These are phyloP conservation scores for Xylaria hypoxylon DNA, from an alignment of 2,329 filamentous ascomycete genomes.

Conservation along the genomic window DNA sequence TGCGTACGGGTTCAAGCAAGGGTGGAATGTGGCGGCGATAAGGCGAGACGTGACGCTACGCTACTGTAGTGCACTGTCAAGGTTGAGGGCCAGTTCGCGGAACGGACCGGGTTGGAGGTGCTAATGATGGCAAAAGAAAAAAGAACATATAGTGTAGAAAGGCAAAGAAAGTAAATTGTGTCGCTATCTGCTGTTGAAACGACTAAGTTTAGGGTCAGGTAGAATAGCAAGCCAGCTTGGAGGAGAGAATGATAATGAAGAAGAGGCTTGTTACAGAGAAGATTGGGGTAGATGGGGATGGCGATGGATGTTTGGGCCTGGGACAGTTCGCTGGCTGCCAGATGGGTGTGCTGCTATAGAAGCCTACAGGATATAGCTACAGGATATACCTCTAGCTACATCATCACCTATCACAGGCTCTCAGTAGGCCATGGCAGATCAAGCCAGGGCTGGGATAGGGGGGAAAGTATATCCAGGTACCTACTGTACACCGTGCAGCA, in stretches of 20 bases:
- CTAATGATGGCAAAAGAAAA: slow-evolving; percentile 8
- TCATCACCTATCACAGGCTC: no score
- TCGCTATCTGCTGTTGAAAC: slow-evolving; percentile 27
- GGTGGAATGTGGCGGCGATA: slow-evolving; percentile 31
- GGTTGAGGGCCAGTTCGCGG: slow-evolving; percentile 15
- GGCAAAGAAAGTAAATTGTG: slow-evolving; percentile 23
- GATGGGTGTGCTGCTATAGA: no score
- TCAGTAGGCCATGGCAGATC: no score
- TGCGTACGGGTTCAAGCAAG: slow-evolving; percentile 13
- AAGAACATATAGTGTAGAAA: neutral
- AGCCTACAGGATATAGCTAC: no score
- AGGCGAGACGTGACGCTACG: slow-evolving; percentile 18
- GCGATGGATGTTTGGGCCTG: neutral
- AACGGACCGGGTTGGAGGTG: slow-evolving; percentile 4
- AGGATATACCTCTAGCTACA: no score
- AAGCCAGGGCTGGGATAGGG: no score
- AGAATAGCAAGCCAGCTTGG: slow-evolving; percentile 34
- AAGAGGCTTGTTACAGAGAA: neutral
- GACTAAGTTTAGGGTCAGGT: slow-evolving; percentile 22
- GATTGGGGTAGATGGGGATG: neutral
- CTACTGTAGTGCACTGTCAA: slow-evolving; percentile 11
- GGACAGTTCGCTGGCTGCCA: no score
- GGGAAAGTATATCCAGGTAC: no score
- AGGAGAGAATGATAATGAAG: slow-evolving; percentile 18
- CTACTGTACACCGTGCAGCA: no score